Conservation (phyloP, 1,284 basidiomycete species). For the Volvariella surrecta region DNA sequence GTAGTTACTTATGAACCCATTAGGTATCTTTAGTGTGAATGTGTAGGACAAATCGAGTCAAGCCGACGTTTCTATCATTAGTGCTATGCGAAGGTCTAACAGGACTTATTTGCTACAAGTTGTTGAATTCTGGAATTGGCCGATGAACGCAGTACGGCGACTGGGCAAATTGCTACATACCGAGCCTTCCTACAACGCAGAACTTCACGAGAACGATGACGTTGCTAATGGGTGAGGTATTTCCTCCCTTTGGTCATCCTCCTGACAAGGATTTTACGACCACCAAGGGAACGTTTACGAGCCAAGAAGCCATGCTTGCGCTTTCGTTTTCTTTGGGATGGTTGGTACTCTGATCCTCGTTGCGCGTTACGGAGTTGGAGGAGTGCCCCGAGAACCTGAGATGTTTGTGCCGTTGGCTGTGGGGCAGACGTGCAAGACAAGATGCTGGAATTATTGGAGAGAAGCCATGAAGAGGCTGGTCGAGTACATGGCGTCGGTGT, state of each 20-base stretch:
- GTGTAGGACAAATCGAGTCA: no score
- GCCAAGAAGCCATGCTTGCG: conserved; percentile 83
- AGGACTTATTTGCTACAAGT: no score
- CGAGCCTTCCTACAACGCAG: no score
- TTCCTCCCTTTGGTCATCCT: conserved; percentile 53
- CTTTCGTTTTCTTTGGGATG: conserved; percentile 83
- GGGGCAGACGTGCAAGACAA: conserved; percentile 11
- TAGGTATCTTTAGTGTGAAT: no score
- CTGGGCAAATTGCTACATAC: no score
- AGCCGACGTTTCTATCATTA: no score
- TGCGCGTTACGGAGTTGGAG: conserved; percentile 41
- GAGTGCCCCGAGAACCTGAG: conserved; percentile 24
- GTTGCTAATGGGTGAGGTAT: conserved; percentile 31
- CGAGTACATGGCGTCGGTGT: background rate
- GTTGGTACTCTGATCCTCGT: conserved; percentile 77
- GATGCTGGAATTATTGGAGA: conserved; percentile 3
- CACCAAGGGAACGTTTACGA: conserved; percentile 52
- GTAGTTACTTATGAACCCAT: no score
- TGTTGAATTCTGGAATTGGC: no score
- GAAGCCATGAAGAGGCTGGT: background rate
- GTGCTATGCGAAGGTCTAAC: no score
- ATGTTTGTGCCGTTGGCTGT: conserved; percentile 15
- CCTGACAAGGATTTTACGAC: conserved; percentile 54
- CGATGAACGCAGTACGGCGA: no score
- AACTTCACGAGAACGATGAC: no score